These are phyloP conservation scores for Vanderwaltozyma polyspora DNA, from an alignment of 805 yeast genomes.

Conservation along the genomic window DNA sequence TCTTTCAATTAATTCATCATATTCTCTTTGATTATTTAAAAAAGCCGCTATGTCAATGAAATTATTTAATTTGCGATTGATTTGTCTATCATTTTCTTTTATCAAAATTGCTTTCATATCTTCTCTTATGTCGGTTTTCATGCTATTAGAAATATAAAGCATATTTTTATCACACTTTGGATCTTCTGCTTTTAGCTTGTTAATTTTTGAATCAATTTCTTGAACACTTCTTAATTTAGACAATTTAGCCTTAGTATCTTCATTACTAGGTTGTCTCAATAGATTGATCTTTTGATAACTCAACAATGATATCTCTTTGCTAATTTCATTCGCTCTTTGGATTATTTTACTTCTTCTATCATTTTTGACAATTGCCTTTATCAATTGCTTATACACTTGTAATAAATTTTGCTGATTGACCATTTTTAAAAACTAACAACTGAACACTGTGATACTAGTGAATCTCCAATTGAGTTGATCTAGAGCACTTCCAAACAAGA, in stretches of 20 bases:
- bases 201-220: conserved; percentile 9
- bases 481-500: too few relatives aligned
- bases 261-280: conserved; percentile 9
- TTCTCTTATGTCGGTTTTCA: background rate
- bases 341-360: conserved; percentile 13
- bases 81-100: conserved; percentile 4
- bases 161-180: conserved; percentile 6
- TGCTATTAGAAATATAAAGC: too few relatives aligned
- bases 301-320: conserved; percentile 14
- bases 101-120: conserved; percentile 10
- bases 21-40: conserved; percentile 61
- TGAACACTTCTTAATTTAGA: conserved; percentile 3
- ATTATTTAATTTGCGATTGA: conserved; percentile 15
- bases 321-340: conserved; percentile 12
- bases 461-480: too few relatives aligned
- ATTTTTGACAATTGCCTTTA: conserved; percentile 15
- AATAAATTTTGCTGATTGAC: too few relatives aligned
- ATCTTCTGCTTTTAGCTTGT: conserved; percentile 7
- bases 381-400: conserved; percentile 10
- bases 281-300: conserved; percentile 16
- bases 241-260: conserved; percentile 3
- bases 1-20: conserved; percentile 67
- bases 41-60: conserved; percentile 51
- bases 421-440: too few relatives aligned
- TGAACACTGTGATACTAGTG: too few relatives aligned